Base-by-base conservation (phyloP, 352 stramenopile genomes). In the Pythium volutum region DNA sequence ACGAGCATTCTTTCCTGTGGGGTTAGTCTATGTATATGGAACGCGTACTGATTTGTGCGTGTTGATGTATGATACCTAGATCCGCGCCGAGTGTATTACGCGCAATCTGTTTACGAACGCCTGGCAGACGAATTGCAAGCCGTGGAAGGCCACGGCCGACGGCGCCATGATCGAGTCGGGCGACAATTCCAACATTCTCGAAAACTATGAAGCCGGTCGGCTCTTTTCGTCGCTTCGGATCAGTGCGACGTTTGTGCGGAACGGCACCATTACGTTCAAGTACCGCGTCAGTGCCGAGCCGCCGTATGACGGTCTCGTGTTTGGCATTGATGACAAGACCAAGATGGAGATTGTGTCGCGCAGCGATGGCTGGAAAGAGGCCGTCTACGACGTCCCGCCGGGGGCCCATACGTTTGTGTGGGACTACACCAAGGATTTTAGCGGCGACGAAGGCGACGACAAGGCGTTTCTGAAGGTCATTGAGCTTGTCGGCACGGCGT, bases 341-440 rank as follows among this genome's bases (percentile, higher is more conserved):
- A 70, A 71, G 10, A 75, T 80, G 27, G 58, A 64, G 7, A 55
- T 90, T 3, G 55, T 91, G 10, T 91, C 85, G 0, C 77, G 81
- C 39, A 84, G 82, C 6, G 73, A 91, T 43, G 85, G 78, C 0
- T 94, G 83, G 82, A 69, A 80, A 39, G 85, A 94, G 53, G 75
- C 64, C 8, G 73, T 77, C 3, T 81, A 83, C 25, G 55, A 76
- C 11, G 80, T 94, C 2, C 54, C 69, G 0, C 62, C 77, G 20
- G 85, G 85, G 12, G 72, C 80, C 10, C 85, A 94, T 55, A 80
- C 80, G 18, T 76, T 94, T 54, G 73, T 75, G 45, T 94, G 85
- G 85, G 79, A 91, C 51, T 94, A 89, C 59, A 79, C 84, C 18
- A 94, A 92, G 65, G 79, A 91, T 57, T 90, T 88, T 55, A 68